Evolutionary conservation across 495 filamentous ascomycete genomes (phyloP), one percentile per base, ranked within the genome.

Genomic region (Delitschia confertaspora): DNA sequence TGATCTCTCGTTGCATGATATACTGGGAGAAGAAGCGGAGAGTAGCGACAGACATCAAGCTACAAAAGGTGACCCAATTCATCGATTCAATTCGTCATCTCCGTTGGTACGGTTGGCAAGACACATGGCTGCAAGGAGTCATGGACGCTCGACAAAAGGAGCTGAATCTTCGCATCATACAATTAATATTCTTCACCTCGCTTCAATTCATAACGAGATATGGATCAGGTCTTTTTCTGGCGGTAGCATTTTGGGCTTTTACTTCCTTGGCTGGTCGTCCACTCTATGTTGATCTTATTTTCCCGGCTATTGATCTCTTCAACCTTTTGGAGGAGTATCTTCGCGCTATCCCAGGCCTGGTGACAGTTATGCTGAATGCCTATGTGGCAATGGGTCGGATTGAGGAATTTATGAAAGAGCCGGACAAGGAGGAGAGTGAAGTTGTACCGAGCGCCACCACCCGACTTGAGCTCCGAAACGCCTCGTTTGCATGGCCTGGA

Each of bases 31-130:
- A 67, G 38, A 67, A 65, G 2, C 82, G 81, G 9, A 70, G 84
- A 57, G 57, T 65, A 0, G 76, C 78, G 2, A 84, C 84, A 1
- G 85, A 93, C 61, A 59, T 57, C 11, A 79, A 83, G 47, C 70
- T 88, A 7, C 80, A 88, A 55, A 75, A 76, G 6, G 80, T 78
- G 8, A 78, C 80, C 14, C 83, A 93, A 59, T 85, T 87, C 43
- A 79, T 89, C 32, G 83, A 87, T 57, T 76, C 82, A 2, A 85
- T 89, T 26, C 75, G 85, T n/a, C 84, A 88, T 53, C 68, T 93
- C 16, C 75, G 85, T 9, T 93, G 82, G 79, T 88, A 93, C 56
- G 83, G 79, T 23, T 93, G 85, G 85, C 83, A 93, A 61, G 70
- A 76, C 38, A 70, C 78, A 34, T 93, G 85, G 85, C 73, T 88